phyloP scores from a whole-genome alignment of 306 rosid species.

The Gastrolobium bilobum region DNA sequence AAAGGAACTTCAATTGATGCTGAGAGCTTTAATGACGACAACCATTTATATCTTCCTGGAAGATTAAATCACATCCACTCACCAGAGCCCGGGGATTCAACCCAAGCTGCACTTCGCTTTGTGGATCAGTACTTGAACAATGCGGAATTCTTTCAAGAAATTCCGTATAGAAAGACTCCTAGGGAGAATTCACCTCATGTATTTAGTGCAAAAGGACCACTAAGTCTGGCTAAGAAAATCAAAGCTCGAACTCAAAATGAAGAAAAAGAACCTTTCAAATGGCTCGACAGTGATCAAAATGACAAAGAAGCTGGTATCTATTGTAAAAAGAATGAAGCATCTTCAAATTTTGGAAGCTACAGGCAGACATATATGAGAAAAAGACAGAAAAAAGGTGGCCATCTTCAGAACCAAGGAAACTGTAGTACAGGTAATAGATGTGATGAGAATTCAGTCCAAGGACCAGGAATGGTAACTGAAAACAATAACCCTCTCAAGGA shows the following conservation, averaged over 20 bases:
- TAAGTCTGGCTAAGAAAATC: conserved; percentile 63
- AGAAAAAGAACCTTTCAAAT: conserved; percentile 57
- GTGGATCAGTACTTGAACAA: conserved; percentile 69
- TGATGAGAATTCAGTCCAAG: conserved; percentile 46
- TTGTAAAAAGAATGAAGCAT: conserved; percentile 33
- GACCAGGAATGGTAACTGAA: conserved; percentile 38
- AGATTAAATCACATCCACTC: conserved; percentile 51
- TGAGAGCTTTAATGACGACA: conserved; percentile 38
- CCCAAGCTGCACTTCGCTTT: conserved; percentile 69
- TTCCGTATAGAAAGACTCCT: conserved; percentile 37
- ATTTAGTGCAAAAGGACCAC: conserved; percentile 56
- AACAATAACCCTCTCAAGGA: conserved; percentile 41
- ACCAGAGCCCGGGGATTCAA: conserved; percentile 58
- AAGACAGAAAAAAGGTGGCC: conserved; percentile 49
- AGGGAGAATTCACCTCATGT: conserved; percentile 62
- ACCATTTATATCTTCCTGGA: conserved; percentile 38
- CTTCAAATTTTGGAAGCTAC: conserved; percentile 42
- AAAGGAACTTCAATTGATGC: conserved; percentile 43
- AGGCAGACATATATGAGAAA: conserved; percentile 47
- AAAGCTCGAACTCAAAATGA: conserved; percentile 43
- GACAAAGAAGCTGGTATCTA: conserved; percentile 23
- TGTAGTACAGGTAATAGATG: conserved; percentile 36
- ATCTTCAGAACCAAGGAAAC: conserved; percentile 44
- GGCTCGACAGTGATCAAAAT: conserved; percentile 54
- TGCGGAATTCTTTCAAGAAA: conserved; percentile 50